Conservation (phyloP, 495 filamentous ascomycete genomes). For the Aspergillus egyptiacus region DNA sequence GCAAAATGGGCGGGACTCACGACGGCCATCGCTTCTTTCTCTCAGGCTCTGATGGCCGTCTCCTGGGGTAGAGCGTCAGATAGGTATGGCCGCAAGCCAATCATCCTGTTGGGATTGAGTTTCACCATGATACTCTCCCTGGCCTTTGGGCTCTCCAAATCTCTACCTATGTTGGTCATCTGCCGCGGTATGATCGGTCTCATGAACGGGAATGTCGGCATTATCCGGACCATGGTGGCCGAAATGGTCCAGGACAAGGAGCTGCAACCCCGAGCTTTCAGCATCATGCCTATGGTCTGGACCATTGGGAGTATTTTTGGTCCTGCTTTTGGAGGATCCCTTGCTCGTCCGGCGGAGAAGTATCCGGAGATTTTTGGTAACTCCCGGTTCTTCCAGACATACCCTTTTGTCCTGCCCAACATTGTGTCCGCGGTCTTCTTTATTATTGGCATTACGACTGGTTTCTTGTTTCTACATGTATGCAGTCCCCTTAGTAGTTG, state of each 20-base stretch:
- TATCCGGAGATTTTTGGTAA: conserved; percentile 63
- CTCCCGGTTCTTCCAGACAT: conserved; percentile 60
- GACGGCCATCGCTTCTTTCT: conserved; percentile 64
- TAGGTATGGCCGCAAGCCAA: conserved; percentile 64
- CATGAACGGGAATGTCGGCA: conserved; percentile 72
- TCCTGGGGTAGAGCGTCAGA: conserved; percentile 78
- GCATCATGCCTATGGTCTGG: conserved; percentile 80
- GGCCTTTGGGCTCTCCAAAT: conserved; percentile 72
- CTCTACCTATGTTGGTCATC: conserved; percentile 62
- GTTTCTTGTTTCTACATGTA: conserved; percentile 62
- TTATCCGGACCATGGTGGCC: conserved; percentile 74
- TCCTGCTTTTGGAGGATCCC: conserved; percentile 77
- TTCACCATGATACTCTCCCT: conserved; percentile 69
- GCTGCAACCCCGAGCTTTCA: conserved; percentile 76
- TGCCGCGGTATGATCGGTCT: conserved; percentile 63
- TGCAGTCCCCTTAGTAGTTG: background rate
- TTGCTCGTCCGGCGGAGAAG: conserved; percentile 68
- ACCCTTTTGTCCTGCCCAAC: conserved; percentile 80
- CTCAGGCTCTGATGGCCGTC: conserved; percentile 67
- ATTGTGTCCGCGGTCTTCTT: conserved; percentile 67
- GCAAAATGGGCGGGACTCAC: conserved; percentile 73
- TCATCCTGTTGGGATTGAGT: conserved; percentile 61
- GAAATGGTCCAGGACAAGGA: conserved; percentile 80
- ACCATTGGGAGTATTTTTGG: conserved; percentile 82
- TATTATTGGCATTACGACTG: conserved; percentile 62